These are phyloP conservation scores for Cercophora sp. DNA, from an alignment of 495 filamentous ascomycete genomes.

Conservation along the genomic window DNA sequence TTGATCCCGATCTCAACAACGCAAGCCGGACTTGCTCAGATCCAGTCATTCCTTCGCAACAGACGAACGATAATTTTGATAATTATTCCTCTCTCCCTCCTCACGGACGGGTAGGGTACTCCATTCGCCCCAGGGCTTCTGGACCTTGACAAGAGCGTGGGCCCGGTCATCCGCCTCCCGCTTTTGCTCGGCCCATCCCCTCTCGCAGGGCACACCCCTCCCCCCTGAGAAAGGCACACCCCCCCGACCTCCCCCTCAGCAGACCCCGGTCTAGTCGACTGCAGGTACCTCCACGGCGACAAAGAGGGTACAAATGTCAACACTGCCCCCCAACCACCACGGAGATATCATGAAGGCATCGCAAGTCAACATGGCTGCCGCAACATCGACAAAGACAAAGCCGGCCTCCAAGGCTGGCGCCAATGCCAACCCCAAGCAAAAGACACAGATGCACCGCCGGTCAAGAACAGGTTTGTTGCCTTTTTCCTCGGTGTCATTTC, in stretches of 20 bases:
- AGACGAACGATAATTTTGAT: conserved; percentile 33
- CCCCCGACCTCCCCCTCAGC: conserved; percentile 23
- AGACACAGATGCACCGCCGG: conserved; percentile 82
- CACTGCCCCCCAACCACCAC: conserved; percentile 53
- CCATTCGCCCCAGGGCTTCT: conserved; percentile 24
- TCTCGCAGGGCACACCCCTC: conserved; percentile 19
- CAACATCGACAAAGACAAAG: conserved; percentile 52
- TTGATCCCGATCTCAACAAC: conserved; percentile 27
- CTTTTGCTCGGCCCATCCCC: conserved; percentile 42
- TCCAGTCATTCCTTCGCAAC: conserved; percentile 47
- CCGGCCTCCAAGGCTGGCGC: conserved; percentile 46
- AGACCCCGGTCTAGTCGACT: conserved; percentile 39
- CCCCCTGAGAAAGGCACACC: conserved; percentile 8
- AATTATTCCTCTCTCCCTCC: conserved; percentile 32
- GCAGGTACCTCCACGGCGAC: conserved; percentile 37
- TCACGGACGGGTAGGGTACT: conserved; percentile 22
- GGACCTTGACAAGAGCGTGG: conserved; percentile 34
- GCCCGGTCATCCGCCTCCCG: conserved; percentile 37
- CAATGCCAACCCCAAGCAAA: conserved; percentile 55
- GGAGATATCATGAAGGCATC: conserved; percentile 48
- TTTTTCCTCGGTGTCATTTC: conserved; percentile 1
- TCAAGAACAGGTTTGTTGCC: conserved; percentile 79
- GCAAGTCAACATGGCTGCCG: conserved; percentile 53
- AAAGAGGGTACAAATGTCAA: conserved; percentile 57
- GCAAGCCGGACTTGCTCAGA: conserved; percentile 54